phyloP scores from a whole-genome alignment of 2,329 filamentous ascomycete genomes.

The Mariannaea sp. region DNA sequence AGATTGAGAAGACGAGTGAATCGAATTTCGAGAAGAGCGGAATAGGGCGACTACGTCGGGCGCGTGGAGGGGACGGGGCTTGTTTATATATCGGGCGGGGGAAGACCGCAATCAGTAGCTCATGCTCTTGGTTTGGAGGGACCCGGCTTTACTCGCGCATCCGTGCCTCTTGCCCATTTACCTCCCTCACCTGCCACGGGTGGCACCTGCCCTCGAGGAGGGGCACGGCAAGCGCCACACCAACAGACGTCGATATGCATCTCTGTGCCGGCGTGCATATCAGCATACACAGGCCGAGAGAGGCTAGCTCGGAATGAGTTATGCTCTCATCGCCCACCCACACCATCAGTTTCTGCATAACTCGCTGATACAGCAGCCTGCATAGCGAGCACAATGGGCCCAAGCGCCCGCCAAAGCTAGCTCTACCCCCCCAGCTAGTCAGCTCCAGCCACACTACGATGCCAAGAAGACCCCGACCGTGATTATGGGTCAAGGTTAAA shows the following conservation, averaged over 20 bases:
- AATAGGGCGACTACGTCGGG: slow-evolving; percentile 50
- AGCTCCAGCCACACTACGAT: slow-evolving; percentile 36
- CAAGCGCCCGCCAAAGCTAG: slow-evolving; percentile 12
- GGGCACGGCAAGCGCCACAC: slow-evolving; percentile 36
- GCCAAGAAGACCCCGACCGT: slow-evolving; percentile 32
- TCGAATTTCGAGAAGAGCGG: slow-evolving; percentile 43
- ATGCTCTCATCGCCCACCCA: slow-evolving; percentile 7
- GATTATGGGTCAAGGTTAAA: slow-evolving; percentile 40
- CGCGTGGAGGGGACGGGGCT: slow-evolving; percentile 56
- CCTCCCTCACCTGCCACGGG: slow-evolving; percentile 32
- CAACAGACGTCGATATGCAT: slow-evolving; percentile 25
- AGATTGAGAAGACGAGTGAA: slow-evolving; percentile 31
- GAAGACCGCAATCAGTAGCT: slow-evolving; percentile 61
- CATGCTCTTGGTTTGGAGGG: slow-evolving; percentile 23
- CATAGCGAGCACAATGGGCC: slow-evolving; percentile 11
- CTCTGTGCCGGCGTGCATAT: slow-evolving; percentile 29
- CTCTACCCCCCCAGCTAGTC: slow-evolving; percentile 26
- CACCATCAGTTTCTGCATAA: slow-evolving; percentile 22
- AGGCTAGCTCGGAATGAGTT: slow-evolving; percentile 16
- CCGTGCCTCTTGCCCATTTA: slow-evolving; percentile 25
- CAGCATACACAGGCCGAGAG: slow-evolving; percentile 21
- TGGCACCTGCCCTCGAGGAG: slow-evolving; percentile 33
- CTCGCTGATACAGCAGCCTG: neutral
- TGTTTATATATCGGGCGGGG: slow-evolving; percentile 67
- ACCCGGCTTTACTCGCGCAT: slow-evolving; percentile 16